phyloP scores from a whole-genome alignment of 805 yeast genomes.

The Lipomyces spencermartinsiae region DNA sequence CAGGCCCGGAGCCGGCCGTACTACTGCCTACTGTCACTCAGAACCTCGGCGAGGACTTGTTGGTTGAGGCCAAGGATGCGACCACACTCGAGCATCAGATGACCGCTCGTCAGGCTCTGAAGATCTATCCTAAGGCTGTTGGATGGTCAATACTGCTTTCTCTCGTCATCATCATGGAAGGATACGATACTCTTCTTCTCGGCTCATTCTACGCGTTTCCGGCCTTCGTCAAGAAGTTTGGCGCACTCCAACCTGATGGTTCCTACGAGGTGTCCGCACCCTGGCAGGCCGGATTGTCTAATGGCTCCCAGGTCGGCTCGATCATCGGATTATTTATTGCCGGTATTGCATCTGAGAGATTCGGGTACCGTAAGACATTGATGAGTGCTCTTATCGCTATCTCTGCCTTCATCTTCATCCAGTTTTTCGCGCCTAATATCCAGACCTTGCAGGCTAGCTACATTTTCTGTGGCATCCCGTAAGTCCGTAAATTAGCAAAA shows the following conservation, averaged over 20 bases:
- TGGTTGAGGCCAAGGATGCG: no score
- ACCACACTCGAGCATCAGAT: conserved; percentile 39
- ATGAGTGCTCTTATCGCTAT: conserved; percentile 47
- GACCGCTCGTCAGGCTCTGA: conserved; percentile 47
- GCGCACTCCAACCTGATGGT: conserved; percentile 15
- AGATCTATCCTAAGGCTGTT: conserved; percentile 53
- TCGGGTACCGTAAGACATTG: conserved; percentile 55
- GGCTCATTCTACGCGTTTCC: conserved; percentile 50
- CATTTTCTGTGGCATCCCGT: conserved; percentile 51
- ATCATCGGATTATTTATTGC: conserved; percentile 55
- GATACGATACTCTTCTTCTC: conserved; percentile 42
- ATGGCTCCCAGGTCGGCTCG: conserved; percentile 50
- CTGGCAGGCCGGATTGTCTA: conserved; percentile 44
- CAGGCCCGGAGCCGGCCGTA: no score
- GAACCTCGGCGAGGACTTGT: no score
- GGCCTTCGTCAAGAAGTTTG: conserved; percentile 30
- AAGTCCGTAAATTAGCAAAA: no score
- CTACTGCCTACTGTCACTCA: no score
- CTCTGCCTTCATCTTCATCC: conserved; percentile 53
- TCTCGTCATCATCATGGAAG: conserved; percentile 51
- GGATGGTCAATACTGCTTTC: conserved; percentile 56
- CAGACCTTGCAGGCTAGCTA: conserved; percentile 51
- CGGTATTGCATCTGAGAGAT: conserved; percentile 53
- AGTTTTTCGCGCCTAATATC: conserved; percentile 54
- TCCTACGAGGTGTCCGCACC: conserved; percentile 39